Evolutionary conservation across 352 stramenopile genomes (phyloP), one percentile per base, ranked within the genome.

Genomic region (Phytophthora chlamydospora): DNA sequence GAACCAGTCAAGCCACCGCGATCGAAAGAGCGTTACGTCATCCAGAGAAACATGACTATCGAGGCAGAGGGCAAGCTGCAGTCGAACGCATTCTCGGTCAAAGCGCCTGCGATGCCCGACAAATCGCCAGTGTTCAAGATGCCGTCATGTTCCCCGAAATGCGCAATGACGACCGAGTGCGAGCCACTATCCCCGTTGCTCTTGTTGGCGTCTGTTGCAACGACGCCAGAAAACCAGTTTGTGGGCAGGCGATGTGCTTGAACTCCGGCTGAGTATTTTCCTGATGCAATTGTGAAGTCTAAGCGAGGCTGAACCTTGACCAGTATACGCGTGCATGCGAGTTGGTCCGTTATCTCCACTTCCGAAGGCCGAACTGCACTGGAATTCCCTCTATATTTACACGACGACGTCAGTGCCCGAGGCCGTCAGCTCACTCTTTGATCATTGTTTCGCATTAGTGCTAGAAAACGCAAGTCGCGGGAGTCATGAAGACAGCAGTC

Each of bases 131-230:
- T n/a, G 21, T n/a, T 19, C 0, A 42, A 51, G 16, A 39, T 31
- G 11, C 46, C 52, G 17, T 16, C 52, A 49, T 24, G 6, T 31
- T 53, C 27, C 31, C 39, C 29, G 11, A 47, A 58, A 52, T 45
- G 32, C 41, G 9, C 8, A 6, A 8, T 35, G 10, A 9, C 51
- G 21, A 60, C 24, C 36, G 62, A 48, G 11, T 10, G 8, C 32
- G 47, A 67, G 6, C 49, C 53, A 17, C 29, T 44, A 24, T 52
- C 58, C 58, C 60, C 68, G 17, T 41, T 76, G 33, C 14, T 64
- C 24, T 52, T 77, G 21, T 46, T 77, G 24, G 68, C 68, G 38
- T 66, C 45, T 51, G 68, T 74, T 46, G 69, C 64, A 12, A 60
- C 56, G n/a, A 58, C 34, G n/a, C 24, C 49, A 24, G n/a, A 16